Base-by-base conservation (phyloP, 2,329 filamentous ascomycete genomes). In the Calonectria multiphialidica region DNA sequence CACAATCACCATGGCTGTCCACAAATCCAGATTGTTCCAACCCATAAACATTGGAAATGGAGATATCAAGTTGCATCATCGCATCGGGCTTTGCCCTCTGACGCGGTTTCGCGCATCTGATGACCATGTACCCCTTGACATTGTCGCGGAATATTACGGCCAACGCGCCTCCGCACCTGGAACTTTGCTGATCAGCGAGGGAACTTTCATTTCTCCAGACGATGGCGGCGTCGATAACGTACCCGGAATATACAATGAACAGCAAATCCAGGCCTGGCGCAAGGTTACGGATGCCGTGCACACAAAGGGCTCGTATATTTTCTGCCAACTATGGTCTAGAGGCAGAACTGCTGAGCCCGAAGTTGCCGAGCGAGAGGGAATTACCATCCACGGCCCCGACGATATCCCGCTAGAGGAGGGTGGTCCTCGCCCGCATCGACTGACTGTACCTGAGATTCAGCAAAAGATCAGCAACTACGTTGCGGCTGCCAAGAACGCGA, bases 401-500 rank as follows among this genome's bases (percentile, higher is more conserved):
- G 4, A n/a, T 44, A 6, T 5, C 47, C 12, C 16, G 23, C 44
- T 23, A 3, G 45, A 10, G n/a, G n/a, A n/a, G n/a, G n/a, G n/a
- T n/a, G 49, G 13, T 25, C 63, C 10, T 53, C 21, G 15, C 18
- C 47, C 4, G 21, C 16, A 8, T 44, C 42, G 16, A 25, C 61
- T 64, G 1, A 64, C 7, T 49, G 12, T 49, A 8, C 9, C 21
- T 23, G 28, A 64, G 18, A 50, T 64, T 21, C 61, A 50, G 9
- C 5, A n/a, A 13, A 33, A 16, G 18, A 49, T 64, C 25, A 18
- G 35, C 6, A 45, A 62, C n/a, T 68, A 62, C n/a, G 66, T 23
- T 15, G 35, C 28, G 4, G 66, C 66, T 3, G 66, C 66, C 2
- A 15, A n/a, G n/a, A 69, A 89, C 23, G 88, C 92, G 0, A 81